Conservation (phyloP, 192 early-diverging fungal genomes). For the Coemansia sp. region DNA sequence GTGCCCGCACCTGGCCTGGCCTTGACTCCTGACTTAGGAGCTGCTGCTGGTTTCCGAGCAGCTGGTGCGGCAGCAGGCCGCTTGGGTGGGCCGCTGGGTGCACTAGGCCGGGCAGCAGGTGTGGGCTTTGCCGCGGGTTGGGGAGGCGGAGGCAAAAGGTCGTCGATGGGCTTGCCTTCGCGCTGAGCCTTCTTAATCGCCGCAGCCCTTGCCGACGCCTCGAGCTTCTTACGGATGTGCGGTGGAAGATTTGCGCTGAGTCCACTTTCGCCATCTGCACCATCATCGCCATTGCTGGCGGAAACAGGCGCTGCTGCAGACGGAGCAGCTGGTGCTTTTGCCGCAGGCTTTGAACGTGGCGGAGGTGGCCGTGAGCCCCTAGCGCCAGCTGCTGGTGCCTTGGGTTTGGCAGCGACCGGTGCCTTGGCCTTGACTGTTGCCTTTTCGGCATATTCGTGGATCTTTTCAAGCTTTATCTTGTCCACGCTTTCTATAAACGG, state of each 20-base stretch:
- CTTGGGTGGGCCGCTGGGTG: constrained; percentile 15
- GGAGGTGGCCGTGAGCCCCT: constrained; percentile 26
- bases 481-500: constrained; percentile 82
- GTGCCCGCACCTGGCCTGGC: constrained; percentile 10
- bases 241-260: constrained; percentile 50
- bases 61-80: constrained; percentile 32
- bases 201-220: constrained; percentile 52
- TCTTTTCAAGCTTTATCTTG: constrained; percentile 82
- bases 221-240: constrained; percentile 52
- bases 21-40: constrained; percentile 36
- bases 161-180: constrained; percentile 36
- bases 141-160: constrained; percentile 32
- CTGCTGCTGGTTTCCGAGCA: constrained; percentile 35
- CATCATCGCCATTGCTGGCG: constrained; percentile 4
- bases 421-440: constrained; percentile 78
- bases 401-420: constrained; percentile 37
- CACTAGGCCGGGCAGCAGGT: constrained; percentile 9
- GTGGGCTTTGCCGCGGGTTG: constrained; percentile 22
- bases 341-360: constrained; percentile 7
- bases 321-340: constrained; percentile 7
- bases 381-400: constrained; percentile 11
- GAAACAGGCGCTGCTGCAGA: not conserved
- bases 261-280: constrained; percentile 2
- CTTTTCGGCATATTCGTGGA: constrained; percentile 85
- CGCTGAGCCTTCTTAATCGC: constrained; percentile 54